Evolutionary conservation across 2,329 filamentous ascomycete genomes (phyloP).

Genomic region (Pseudogymnoascus verrucosus): DNA sequence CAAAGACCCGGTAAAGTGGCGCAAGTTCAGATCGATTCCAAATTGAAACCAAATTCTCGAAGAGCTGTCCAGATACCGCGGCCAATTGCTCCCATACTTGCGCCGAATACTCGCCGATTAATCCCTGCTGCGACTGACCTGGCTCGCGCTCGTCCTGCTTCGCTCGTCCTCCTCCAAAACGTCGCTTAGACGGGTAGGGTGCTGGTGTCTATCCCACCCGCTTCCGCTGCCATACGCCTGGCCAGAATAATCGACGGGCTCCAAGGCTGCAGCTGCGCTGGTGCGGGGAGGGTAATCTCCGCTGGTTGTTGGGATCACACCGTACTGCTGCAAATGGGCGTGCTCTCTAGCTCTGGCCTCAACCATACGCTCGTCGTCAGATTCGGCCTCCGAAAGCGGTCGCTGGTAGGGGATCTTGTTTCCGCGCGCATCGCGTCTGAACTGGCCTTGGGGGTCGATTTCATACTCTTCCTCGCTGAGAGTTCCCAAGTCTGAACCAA

Average conservation of each 20-base stretch:
- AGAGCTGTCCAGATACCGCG: neutral
- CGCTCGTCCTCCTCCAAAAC: conserved; percentile 80
- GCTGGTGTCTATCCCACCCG: conserved; percentile 78
- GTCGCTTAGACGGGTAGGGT: conserved; percentile 81
- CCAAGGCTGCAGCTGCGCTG: conserved; percentile 17
- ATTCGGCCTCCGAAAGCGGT: conserved; percentile 41
- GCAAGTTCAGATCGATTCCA: neutral
- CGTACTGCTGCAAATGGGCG: conserved; percentile 21
- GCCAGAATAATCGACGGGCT: conserved; percentile 54
- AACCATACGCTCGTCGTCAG: conserved; percentile 50
- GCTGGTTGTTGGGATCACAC: conserved; percentile 18
- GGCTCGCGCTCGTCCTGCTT: conserved; percentile 57
- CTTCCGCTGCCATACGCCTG: conserved; percentile 56
- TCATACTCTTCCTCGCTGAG: conserved; percentile 67
- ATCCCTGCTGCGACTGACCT: conserved; percentile 14
- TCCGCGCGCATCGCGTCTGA: conserved; percentile 53
- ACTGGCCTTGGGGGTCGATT: conserved; percentile 52
- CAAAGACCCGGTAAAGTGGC: neutral
- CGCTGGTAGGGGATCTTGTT: conserved; percentile 44
- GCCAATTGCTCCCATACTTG: neutral
- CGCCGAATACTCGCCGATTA: conserved; percentile 7
- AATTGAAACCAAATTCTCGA: neutral
- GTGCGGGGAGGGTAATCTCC: conserved; percentile 18
- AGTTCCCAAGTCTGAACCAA: conserved; percentile 44
- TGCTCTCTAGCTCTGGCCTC: conserved; percentile 22